A percentile compares a stretch with the other conserved stretches of the same genome.
phyloP scores from a whole-genome alignment of 805 yeast species.

The Isabelozyma gotoi region DNA sequence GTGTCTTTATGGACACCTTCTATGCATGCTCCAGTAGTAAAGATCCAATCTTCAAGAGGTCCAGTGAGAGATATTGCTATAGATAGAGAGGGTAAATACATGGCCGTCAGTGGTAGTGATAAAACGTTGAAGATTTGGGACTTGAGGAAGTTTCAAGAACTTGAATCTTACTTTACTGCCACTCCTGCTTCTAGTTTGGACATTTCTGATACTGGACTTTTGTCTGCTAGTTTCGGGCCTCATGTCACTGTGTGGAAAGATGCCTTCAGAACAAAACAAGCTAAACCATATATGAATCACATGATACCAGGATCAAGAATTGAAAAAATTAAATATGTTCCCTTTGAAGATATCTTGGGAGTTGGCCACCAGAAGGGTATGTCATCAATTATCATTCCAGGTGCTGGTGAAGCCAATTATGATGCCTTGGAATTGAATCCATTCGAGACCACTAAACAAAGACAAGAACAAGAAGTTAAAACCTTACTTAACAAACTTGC shows the following conservation, averaged over 20 bases:
- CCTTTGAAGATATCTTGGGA: slow-evolving; percentile 95
- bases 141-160: slow-evolving; percentile 73
- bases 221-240: slow-evolving; percentile 94
- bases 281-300: slow-evolving; percentile 90
- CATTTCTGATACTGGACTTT: slow-evolving; percentile 83
- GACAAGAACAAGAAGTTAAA: slow-evolving; percentile 91
- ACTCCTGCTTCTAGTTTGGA: slow-evolving; percentile 81
- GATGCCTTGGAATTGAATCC: slow-evolving; percentile 95
- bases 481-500: slow-evolving; percentile 80
- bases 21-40: slow-evolving; percentile 80
- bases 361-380: slow-evolving; percentile 80
- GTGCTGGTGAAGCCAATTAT: slow-evolving; percentile 96
- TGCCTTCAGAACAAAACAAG: slow-evolving; percentile 65
- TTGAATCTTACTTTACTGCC: slow-evolving; percentile 71
- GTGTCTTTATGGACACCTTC: slow-evolving; percentile 94
- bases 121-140: slow-evolving; percentile 89
- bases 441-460: slow-evolving; percentile 84
- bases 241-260: slow-evolving; percentile 95
- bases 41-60: slow-evolving; percentile 78
- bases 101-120: slow-evolving; percentile 93
- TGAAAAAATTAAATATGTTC: slow-evolving; percentile 72
- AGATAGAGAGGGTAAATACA: slow-evolving; percentile 88
- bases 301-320: slow-evolving; percentile 75
- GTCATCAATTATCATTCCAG: slow-evolving; percentile 88
- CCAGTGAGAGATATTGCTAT: slow-evolving; percentile 83